Conservation (phyloP, 2,329 filamentous ascomycete genomes). For the Ophiognomonia clavigignenti-juglandacearum region DNA sequence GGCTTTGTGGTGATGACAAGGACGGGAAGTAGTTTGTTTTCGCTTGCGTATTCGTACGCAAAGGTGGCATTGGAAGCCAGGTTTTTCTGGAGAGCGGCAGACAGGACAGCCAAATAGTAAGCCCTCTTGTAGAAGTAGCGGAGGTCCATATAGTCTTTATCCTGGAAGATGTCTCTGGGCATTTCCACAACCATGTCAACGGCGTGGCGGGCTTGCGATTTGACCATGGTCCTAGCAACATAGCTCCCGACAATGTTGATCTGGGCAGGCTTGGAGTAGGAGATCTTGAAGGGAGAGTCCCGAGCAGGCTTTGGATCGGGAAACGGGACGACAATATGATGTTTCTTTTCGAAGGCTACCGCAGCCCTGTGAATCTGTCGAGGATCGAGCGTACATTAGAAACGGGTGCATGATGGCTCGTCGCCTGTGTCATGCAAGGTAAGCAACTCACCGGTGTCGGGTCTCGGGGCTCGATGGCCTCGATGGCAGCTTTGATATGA, state of each 20-base stretch:
- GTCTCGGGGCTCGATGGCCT: constrained; percentile 44
- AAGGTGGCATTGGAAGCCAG: constrained; percentile 50
- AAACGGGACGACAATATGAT: constrained; percentile 73
- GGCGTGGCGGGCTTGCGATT: constrained; percentile 51
- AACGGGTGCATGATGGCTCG: too few species aligned
- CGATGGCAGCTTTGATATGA: constrained; percentile 47
- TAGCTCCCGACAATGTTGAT: constrained; percentile 91
- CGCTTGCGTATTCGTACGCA: constrained; percentile 62
- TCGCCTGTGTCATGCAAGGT: too few species aligned
- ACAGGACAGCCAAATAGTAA: constrained; percentile 82
- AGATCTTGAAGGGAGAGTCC: constrained; percentile 76
- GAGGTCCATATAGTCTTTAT: constrained; percentile 90
- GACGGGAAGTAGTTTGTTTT: constrained; percentile 73
- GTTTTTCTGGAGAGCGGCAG: constrained; percentile 60
- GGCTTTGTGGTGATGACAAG: constrained; percentile 34
- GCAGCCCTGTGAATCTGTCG: constrained; percentile 64
- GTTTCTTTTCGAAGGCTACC: constrained; percentile 60
- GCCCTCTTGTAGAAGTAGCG: constrained; percentile 93
- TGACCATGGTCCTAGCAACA: constrained; percentile 68
- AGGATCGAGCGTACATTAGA: not conserved
- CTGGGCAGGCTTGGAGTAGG: constrained; percentile 68
- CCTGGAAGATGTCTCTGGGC: constrained; percentile 74
- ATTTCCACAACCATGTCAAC: constrained; percentile 87
- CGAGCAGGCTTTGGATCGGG: constrained; percentile 72
- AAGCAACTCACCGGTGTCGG: constrained; percentile 47